A percentile compares a stretch with the other conserved stretches of the same genome.
Evolutionary conservation across 768 basidiomycete species (phyloP).

Genomic region (Tylopilus sp.): DNA sequence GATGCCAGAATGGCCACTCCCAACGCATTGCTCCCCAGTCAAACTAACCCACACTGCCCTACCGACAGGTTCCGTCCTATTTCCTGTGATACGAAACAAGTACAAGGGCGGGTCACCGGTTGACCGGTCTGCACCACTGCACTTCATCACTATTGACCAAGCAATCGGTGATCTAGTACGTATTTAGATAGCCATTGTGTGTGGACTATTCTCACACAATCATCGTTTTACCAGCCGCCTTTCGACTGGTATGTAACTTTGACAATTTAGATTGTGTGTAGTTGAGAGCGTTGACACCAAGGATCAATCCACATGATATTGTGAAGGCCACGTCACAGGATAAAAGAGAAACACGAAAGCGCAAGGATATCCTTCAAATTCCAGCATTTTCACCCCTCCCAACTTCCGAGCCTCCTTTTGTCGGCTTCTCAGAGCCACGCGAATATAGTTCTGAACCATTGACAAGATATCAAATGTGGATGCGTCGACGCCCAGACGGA

Average conservation of each 20-base stretch:
- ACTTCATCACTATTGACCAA: slow-evolving; percentile 55
- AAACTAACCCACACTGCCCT: slow-evolving; percentile 35
- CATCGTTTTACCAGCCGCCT: slow-evolving; percentile 39
- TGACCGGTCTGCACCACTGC: slow-evolving; percentile 56
- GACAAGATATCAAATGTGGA: slow-evolving; percentile 41
- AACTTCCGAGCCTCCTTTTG: slow-evolving; percentile 15
- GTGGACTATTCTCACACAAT: slow-evolving; percentile 3
- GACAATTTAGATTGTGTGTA: background rate
- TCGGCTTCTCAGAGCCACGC: slow-evolving; percentile 47
- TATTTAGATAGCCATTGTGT: slow-evolving; percentile 11
- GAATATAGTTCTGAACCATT: slow-evolving; percentile 43
- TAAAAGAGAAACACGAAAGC: slow-evolving; percentile 31
- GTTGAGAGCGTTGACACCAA: slow-evolving; percentile 21
- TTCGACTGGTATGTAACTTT: slow-evolving; percentile 60
- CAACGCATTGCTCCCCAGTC: slow-evolving; percentile 50
- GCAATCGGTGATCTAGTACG: slow-evolving; percentile 70
- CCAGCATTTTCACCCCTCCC: slow-evolving; percentile 41
- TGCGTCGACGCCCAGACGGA: slow-evolving; percentile 28
- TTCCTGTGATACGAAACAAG: slow-evolving; percentile 43
- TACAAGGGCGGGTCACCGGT: slow-evolving; percentile 25
- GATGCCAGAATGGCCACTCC: slow-evolving; percentile 62
- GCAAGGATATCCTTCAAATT: slow-evolving; percentile 40
- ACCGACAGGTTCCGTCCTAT: slow-evolving; percentile 41
- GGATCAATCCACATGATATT: slow-evolving; percentile 55
- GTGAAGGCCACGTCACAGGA: slow-evolving; percentile 34